A percentile compares a stretch with the other conserved stretches of the same genome.
Evolutionary conservation across 2,329 filamentous ascomycete species (phyloP).

Genomic region (Fusarium redolens): DNA sequence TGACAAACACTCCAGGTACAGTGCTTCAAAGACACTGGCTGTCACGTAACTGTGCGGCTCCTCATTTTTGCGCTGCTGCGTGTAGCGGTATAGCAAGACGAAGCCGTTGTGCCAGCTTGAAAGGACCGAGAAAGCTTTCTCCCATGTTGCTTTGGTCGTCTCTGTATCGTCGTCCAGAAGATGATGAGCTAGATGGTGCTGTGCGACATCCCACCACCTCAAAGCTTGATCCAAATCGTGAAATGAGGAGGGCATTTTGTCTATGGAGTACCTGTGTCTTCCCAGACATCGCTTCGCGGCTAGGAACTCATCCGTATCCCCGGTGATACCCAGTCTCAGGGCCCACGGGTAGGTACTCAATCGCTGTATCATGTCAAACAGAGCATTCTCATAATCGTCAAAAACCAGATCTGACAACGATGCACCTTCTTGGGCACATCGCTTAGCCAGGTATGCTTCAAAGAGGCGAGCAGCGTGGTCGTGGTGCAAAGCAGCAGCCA

Average conservation of each 20-base stretch:
- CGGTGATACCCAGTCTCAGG: constrained; percentile 20
- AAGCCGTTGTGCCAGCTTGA: constrained; percentile 35
- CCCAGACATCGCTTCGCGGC: background rate
- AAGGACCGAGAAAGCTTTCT: constrained; percentile 11
- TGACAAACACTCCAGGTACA: constrained; percentile 35
- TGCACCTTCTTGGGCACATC: constrained; percentile 24
- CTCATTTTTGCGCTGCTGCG: constrained; percentile 3
- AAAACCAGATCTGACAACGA: constrained; percentile 16
- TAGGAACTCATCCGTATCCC: background rate
- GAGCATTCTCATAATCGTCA: constrained; percentile 28
- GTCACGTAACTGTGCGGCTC: constrained; percentile 23
- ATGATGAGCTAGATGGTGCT: constrained; percentile 27
- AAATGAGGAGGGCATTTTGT: constrained; percentile 32
- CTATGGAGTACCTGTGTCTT: constrained; percentile 18
- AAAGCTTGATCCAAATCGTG: constrained; percentile 27
- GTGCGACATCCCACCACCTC: constrained; percentile 35
- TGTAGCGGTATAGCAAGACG: constrained; percentile 20
- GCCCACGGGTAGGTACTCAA: constrained; percentile 38
- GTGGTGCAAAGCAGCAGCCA: constrained; percentile 32
- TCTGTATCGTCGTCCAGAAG: background rate
- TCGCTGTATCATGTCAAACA: constrained; percentile 38
- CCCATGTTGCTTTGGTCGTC: constrained; percentile 7
- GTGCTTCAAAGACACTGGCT: constrained; percentile 33
- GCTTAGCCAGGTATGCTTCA: constrained; percentile 31
- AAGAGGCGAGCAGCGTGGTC: constrained; percentile 33